These are phyloP conservation scores for Oxyria digyna DNA, from an alignment of 148 eudicot species.

Conservation along the genomic window DNA sequence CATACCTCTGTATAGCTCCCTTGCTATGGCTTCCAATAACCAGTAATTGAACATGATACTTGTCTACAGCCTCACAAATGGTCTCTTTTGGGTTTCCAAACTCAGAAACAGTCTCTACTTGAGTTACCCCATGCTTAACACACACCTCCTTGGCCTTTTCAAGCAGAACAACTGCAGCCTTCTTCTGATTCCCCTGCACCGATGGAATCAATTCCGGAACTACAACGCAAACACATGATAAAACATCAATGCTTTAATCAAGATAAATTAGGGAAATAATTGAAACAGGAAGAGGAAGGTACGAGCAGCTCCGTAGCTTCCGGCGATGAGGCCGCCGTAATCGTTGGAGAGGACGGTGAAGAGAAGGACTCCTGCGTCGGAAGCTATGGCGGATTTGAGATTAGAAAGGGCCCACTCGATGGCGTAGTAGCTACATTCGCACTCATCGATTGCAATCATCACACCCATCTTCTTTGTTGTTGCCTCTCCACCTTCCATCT, in stretches of 20 bases:
- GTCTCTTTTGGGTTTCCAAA: slow-evolving; percentile 51
- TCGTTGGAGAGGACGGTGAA: slow-evolving; percentile 34
- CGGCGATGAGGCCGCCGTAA: slow-evolving; percentile 30
- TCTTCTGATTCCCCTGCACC: slow-evolving; percentile 40
- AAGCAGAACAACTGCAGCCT: slow-evolving; percentile 29
- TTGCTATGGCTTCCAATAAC: slow-evolving; percentile 53
- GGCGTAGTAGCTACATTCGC: slow-evolving; percentile 39
- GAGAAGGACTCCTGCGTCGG: slow-evolving; percentile 25
- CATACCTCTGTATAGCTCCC: slow-evolving; percentile 39
- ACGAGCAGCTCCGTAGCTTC: slow-evolving; percentile 43
- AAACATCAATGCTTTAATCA: not conserved
- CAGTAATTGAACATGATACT: slow-evolving; percentile 31
- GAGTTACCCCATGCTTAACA: slow-evolving; percentile 37
- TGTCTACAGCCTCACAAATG: slow-evolving; percentile 52
- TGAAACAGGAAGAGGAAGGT: not conserved
- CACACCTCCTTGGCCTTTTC: slow-evolving; percentile 50
- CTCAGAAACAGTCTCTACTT: slow-evolving; percentile 32
- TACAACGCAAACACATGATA: slow-evolving; percentile 13
- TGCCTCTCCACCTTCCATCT: slow-evolving; percentile 9
- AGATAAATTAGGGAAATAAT: not conserved
- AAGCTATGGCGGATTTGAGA: slow-evolving; percentile 8
- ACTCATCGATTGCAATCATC: slow-evolving; percentile 53
- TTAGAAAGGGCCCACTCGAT: slow-evolving; percentile 45
- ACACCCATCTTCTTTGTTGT: slow-evolving; percentile 25
- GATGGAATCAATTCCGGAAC: slow-evolving; percentile 29